Conservation (phyloP, 768 basidiomycete genomes). For the Cystoderma amianthinum region DNA sequence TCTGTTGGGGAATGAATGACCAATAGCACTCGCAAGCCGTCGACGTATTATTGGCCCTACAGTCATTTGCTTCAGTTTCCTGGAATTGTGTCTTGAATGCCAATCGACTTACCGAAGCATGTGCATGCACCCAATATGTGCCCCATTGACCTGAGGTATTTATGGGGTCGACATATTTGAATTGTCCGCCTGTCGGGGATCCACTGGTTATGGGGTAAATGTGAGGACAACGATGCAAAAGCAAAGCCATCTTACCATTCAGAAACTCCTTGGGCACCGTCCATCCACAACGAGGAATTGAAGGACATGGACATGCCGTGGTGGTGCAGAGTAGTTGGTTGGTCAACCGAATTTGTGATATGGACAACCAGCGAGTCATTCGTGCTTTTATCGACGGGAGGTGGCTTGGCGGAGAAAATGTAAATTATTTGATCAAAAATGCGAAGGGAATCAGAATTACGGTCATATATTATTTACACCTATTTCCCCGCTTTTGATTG, state of each 20-base stretch:
- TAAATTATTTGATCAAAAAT: no score
- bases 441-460: no score
- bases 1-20: background rate
- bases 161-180: background rate
- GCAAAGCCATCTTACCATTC: background rate
- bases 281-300: background rate
- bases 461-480: no score
- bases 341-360: background rate
- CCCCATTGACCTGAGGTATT: background rate
- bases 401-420: no score
- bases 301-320: slow-evolving; percentile 1
- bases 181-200: background rate
- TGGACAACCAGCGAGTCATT: background rate
- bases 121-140: background rate
- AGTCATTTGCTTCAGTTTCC: background rate
- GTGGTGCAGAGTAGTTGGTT: background rate
- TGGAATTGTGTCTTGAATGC: no score
- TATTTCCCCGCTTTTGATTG: no score
- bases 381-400: background rate
- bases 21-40: background rate
- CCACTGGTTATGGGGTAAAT: no score
- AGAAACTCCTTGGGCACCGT: slow-evolving; percentile 1
- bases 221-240: no score
- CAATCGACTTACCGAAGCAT: background rate
- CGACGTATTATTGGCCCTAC: slow-evolving; percentile 1